phyloP scores from a whole-genome alignment of 1,139 yeast species.

The Diutina ranongensis region DNA sequence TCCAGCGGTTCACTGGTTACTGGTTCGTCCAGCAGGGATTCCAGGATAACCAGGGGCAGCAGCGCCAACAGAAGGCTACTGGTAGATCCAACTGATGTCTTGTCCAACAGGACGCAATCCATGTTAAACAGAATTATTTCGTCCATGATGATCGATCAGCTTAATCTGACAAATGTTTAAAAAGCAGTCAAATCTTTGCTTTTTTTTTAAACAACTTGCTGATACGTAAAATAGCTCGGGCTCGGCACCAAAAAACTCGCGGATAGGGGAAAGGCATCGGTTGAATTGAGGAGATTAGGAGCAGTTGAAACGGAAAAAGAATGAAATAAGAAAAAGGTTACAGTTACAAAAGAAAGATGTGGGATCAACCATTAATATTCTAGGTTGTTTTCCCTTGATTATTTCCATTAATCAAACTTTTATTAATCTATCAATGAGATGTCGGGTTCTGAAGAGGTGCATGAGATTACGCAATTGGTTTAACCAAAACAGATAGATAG shows the following conservation, averaged over 20 bases:
- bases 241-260: constrained; percentile 1
- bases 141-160: background rate
- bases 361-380: too few species aligned
- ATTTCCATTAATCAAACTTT: too few species aligned
- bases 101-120: background rate
- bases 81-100: background rate
- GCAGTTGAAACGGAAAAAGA: too few species aligned
- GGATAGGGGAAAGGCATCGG: constrained; percentile 1
- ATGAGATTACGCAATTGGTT: background rate
- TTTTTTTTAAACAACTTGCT: background rate
- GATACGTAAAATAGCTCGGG: background rate
- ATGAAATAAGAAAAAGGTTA: too few species aligned
- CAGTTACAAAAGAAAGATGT: too few species aligned
- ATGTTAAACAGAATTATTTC: background rate
- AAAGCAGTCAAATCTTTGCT: too few species aligned
- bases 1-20: background rate
- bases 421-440: too few species aligned
- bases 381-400: too few species aligned
- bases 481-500: background rate
- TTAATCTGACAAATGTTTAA: too few species aligned
- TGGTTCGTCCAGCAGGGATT: background rate
- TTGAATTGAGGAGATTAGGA: too few species aligned
- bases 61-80: background rate
- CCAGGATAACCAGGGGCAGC: background rate
- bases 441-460: background rate